Evolutionary conservation across 208 protist species (phyloP), one percentile per base, ranked within the genome.

Genomic region (Trypanosoma rangeli): DNA sequence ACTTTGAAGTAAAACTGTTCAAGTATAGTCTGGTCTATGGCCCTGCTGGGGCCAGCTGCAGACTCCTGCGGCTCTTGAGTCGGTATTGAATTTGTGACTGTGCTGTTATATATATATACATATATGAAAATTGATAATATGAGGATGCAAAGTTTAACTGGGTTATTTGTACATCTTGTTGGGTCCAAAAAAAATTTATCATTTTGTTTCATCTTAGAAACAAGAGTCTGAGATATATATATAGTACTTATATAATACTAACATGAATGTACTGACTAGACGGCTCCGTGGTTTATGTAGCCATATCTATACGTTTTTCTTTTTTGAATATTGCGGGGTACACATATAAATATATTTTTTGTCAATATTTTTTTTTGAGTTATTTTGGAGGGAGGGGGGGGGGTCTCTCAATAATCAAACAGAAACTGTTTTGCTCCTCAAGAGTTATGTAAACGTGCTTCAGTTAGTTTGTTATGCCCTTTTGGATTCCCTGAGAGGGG

Each of bases 201-300:
- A 26, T 52, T 46, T 12, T 60, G 22, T 60, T 72, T 28, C 16
- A 55, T 33, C 22, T 55, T 61, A n/a, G n/a, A n/a, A n/a, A n/a
- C n/a, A n/a, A n/a, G n/a, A n/a, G 62, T 70, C 13, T 70, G 31
- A 10, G 26, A 42, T 55, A 20, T 50, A 18, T 15, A 37, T 29
- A 26, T 58, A 20, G n/a, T 46, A 62, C 5, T 26, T 46, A 26
- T 46, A 50, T 22, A 63, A 46, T 28, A 37, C 7, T 50, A 24
- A 18, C 9, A 18, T 63, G 8, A 46, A 46, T 26, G 35, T 48
- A 4, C 39, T 46, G 18, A 8, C 15, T 42, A 50, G 24, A 33
- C 29, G 3, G 29, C 4, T 24, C 39, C 8, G 4, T 63, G 5
- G 29, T 63, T 48, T 46, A 33, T 9, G 53, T 8, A 33, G 13